phyloP scores from a whole-genome alignment of 2,329 filamentous ascomycete genomes.

The Ilyonectria robusta region DNA sequence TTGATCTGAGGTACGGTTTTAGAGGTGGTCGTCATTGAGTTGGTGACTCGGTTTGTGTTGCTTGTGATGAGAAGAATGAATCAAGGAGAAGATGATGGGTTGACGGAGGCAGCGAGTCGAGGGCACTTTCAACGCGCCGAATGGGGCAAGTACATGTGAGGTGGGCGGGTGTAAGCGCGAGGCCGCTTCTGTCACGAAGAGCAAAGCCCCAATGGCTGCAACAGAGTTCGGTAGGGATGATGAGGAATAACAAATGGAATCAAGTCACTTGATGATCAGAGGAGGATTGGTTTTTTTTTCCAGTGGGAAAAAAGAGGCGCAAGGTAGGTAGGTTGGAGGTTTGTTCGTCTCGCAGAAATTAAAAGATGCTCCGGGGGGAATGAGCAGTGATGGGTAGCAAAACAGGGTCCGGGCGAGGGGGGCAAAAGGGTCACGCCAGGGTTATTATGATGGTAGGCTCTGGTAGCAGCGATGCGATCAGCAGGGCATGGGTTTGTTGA shows the following conservation, averaged over 20 bases:
- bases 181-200: slow-evolving; percentile 40
- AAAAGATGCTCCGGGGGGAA: slow-evolving; percentile 33
- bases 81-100: slow-evolving; percentile 4
- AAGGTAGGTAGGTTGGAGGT: not conserved
- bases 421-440: slow-evolving; percentile 30
- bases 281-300: not conserved
- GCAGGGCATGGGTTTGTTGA: slow-evolving; percentile 29
- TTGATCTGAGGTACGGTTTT: slow-evolving; percentile 41
- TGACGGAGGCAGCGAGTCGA: slow-evolving; percentile 17
- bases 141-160: slow-evolving; percentile 41
- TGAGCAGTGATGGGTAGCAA: slow-evolving; percentile 6
- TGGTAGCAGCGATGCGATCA: slow-evolving; percentile 33
- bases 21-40: slow-evolving; percentile 29
- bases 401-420: slow-evolving; percentile 25
- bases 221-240: slow-evolving; percentile 2
- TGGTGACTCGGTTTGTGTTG: slow-evolving; percentile 4
- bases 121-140: slow-evolving; percentile 38
- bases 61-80: slow-evolving; percentile 1
- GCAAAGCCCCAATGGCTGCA: slow-evolving; percentile 39
- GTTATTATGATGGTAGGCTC: slow-evolving; percentile 35
- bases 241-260: not conserved
- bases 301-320: not conserved
- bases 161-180: slow-evolving; percentile 45
- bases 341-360: slow-evolving; percentile 37
- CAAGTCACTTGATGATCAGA: slow-evolving; percentile 25